Base-by-base conservation (phyloP, 257 asterid genomes). In the Cruciata laevipes region DNA sequence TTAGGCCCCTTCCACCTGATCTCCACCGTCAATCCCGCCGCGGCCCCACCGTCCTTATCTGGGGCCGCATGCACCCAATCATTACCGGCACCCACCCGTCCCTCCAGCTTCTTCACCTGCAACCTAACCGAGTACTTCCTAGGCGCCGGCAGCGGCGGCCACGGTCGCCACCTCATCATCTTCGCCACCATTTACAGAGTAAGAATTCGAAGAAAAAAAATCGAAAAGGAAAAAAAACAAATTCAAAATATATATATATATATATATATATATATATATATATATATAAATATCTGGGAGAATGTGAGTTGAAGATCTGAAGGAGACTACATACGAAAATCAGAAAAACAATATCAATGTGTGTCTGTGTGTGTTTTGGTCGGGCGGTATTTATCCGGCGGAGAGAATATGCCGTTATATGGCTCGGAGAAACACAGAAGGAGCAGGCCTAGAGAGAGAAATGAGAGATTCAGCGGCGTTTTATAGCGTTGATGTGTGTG, bases 81-180 rank as follows among this genome's bases (percentile, higher is more conserved):
- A 62, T 72, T 66, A 6, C 25, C 58, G 18, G 5, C 42, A 32
- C 38, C 47, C 53, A 62, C 53, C 59, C 47, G 66, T 42, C 91
- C 85, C 61, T 91, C 95, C 3, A 87, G 84, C 71, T 83, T 81
- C 78, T 56, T 61, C 30, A 89, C 91, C 31, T 63, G 73, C 35
- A 91, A 75, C 67, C 69, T 87, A 24, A 91, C 96, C 79, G 80
- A 88, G 56, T 66, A 87, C 71, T 85, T 91, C 61, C 79, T 84
- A 8, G 98, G 78, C 62, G 79, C 72, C 11, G 82, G 82, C 14
- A 96, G 98, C 21, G 98, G 98, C 59, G 98, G 98, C 98, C 98
- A 91, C 61, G 98, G 98, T 68, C 96, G 87, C 98, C 98, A 91
- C 78, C 81, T 83, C 89, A 91, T 89, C 80, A 91, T 85, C 81